phyloP scores from a whole-genome alignment of 2,329 filamentous ascomycete genomes.

The Cladosporium sp. region DNA sequence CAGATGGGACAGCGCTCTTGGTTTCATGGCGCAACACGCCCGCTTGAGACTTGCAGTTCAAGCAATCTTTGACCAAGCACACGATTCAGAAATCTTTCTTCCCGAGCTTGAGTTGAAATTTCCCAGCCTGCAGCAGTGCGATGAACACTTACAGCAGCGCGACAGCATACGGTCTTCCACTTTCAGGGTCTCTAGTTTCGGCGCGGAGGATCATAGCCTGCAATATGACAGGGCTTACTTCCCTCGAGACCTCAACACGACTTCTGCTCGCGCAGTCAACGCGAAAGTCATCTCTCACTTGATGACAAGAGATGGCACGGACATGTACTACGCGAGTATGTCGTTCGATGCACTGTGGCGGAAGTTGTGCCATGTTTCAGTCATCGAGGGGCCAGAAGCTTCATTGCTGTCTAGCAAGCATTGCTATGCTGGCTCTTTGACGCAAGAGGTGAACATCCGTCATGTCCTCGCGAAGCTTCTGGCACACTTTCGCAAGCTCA shows the following conservation, averaged over 20 bases:
- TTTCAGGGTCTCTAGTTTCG: slow-evolving; percentile 37
- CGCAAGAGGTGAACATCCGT: neutral
- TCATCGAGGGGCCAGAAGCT: neutral
- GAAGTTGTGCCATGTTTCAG: neutral
- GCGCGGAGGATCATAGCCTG: slow-evolving; percentile 35
- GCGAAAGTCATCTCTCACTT: no score
- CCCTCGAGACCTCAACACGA: slow-evolving; percentile 20
- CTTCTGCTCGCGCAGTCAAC: slow-evolving; percentile 2
- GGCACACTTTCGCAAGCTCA: neutral
- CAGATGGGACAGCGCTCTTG: slow-evolving; percentile 45
- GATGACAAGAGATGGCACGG: neutral
- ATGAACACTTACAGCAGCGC: slow-evolving; percentile 32
- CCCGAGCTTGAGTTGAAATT: slow-evolving; percentile 17
- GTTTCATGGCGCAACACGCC: slow-evolving; percentile 48
- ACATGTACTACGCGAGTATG: neutral
- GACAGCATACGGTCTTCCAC: slow-evolving; percentile 36
- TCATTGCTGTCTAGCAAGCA: neutral
- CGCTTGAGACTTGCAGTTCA: slow-evolving; percentile 31
- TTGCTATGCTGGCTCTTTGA: neutral
- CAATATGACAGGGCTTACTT: slow-evolving; percentile 32
- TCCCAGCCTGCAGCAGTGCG: slow-evolving; percentile 16
- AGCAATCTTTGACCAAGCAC: slow-evolving; percentile 33
- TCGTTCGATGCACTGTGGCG: neutral
- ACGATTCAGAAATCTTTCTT: slow-evolving; percentile 23
- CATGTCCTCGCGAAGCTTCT: neutral